These are phyloP conservation scores for Cephalotrichum gorgonifer DNA, from an alignment of 2,329 filamentous ascomycete genomes.

Conservation along the genomic window DNA sequence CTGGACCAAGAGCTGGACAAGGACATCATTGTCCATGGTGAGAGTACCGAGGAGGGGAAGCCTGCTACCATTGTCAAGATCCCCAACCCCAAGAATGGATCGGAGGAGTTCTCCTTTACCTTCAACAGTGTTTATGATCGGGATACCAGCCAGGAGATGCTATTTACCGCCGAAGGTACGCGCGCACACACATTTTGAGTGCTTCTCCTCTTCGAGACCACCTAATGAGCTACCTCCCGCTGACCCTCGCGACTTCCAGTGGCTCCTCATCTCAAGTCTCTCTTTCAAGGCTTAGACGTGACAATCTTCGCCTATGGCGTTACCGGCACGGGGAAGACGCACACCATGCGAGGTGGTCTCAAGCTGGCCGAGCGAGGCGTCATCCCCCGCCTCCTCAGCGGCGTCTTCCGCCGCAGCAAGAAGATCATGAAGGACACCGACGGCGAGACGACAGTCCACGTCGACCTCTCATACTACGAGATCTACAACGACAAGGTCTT, in stretches of 20 bases:
- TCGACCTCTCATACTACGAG: conserved; percentile 84
- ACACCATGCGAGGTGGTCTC: conserved; percentile 89
- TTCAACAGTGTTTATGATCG: conserved; percentile 91
- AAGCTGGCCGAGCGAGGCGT: conserved; percentile 77
- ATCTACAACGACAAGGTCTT: conserved; percentile 96
- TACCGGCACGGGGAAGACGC: conserved; percentile 97
- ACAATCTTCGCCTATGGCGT: conserved; percentile 95
- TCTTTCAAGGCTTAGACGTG: conserved; percentile 81
- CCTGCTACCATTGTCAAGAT: conserved; percentile 69
- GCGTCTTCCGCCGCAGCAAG: conserved; percentile 73
- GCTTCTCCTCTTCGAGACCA: neutral
- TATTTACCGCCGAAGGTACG: conserved; percentile 84
- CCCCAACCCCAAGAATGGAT: conserved; percentile 85
- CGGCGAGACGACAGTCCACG: conserved; percentile 59
- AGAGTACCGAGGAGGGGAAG: conserved; percentile 49
- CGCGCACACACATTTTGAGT: too few species aligned
- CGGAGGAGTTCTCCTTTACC: conserved; percentile 84
- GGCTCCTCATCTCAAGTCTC: conserved; percentile 76
- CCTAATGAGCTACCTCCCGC: neutral
- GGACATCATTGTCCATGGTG: conserved; percentile 72
- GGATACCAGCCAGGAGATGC: conserved; percentile 66
- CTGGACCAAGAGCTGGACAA: conserved; percentile 76
- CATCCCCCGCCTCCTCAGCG: conserved; percentile 76
- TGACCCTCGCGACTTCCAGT: conserved; percentile 40
- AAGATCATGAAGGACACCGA: conserved; percentile 74